Evolutionary conservation across 805 yeast species (phyloP), one percentile per base, ranked within the genome.

Genomic region (Candida schatavii): DNA sequence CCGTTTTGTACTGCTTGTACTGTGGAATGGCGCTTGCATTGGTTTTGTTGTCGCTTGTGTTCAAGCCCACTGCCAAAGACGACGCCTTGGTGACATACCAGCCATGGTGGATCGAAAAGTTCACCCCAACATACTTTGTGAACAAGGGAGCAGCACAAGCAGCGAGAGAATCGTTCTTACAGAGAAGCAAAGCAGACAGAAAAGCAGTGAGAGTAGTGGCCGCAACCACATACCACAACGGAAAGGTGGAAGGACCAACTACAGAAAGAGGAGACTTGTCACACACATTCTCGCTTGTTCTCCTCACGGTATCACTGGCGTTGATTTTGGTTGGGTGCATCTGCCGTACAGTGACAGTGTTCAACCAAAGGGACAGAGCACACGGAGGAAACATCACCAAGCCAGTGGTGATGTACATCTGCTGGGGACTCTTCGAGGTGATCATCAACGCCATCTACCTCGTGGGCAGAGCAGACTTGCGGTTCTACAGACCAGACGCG

Each of bases 271-370:
- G 72, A 34, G 59, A 55, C 20, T 59, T 78, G 48, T 63, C 57
- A 19, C 86, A 80, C 52, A 80, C 77, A 47, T 44, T 61, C 39
- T 80, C 88, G 6, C 65, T 80, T 43, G 39, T 63, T 6, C 57
- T 77, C 11, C 64, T 81, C 46, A 49, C 61, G 2, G 23, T 68
- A 28, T 72, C 85, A 9, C 72, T 84, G 2, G 7, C 74, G 0
- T 62, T 74, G 41, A 68, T 80, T 20, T 69, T 80, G 30, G 51
- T 77, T 21, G 77, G 81, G 11, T 69, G 83, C 9, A 45, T 77
- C 18, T 66, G 72, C 42, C 68, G 87, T 62, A 61, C 74, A 45
- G 70, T 79, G 29, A 70, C 74, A 13, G 54, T 71, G 19, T 77
- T 80, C 47, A 64, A 52, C 51, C 49, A 50, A 5, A 26, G 28